A percentile compares a stretch with the other conserved stretches of the same genome.
Conservation (phyloP, 192 early-diverging fungal species). For the Diversispora epigaea region DNA sequence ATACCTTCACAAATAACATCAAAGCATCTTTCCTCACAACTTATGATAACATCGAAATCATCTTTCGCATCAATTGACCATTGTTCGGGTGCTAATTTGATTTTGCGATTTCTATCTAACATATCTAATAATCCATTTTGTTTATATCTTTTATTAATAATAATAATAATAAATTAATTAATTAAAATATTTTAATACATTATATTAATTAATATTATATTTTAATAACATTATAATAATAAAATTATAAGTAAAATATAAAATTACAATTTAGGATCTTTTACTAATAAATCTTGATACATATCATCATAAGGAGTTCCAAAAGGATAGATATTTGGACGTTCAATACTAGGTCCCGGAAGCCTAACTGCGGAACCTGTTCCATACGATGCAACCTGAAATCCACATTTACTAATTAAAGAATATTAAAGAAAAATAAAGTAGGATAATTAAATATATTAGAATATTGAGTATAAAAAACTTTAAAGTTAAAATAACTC, state of each 20-base stretch:
- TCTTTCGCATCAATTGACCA: constrained; percentile 71
- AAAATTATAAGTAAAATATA: too few relatives aligned
- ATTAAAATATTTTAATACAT: too few relatives aligned
- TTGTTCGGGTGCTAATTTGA: constrained; percentile 85
- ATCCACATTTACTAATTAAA: constrained; percentile 60
- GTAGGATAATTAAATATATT: neutral
- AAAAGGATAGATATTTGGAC: constrained; percentile 91
- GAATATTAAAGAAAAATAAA: neutral
- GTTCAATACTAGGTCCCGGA: constrained; percentile 81
- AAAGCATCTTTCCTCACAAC: constrained; percentile 94
- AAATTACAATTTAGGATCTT: constrained; percentile 70
- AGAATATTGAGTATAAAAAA: too few relatives aligned
- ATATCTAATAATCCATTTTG: constrained; percentile 85
- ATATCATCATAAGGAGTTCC: constrained; percentile 93
- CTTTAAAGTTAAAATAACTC: too few relatives aligned
- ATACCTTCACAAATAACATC: constrained; percentile 90
- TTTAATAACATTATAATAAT: too few relatives aligned
- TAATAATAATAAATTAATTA: neutral
- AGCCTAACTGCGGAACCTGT: constrained; percentile 88
- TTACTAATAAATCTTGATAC: constrained; percentile 71
- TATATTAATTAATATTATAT: too few relatives aligned
- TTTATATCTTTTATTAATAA: constrained; percentile 60
- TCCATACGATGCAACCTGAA: constrained; percentile 84
- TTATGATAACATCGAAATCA: constrained; percentile 89
- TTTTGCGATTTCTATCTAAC: constrained; percentile 92